Percentiles rank a stretch among this genome's conserved stretches.
These are phyloP conservation scores for Collybiopsis confluens DNA, from an alignment of 768 basidiomycete species.

Conservation along the genomic window DNA sequence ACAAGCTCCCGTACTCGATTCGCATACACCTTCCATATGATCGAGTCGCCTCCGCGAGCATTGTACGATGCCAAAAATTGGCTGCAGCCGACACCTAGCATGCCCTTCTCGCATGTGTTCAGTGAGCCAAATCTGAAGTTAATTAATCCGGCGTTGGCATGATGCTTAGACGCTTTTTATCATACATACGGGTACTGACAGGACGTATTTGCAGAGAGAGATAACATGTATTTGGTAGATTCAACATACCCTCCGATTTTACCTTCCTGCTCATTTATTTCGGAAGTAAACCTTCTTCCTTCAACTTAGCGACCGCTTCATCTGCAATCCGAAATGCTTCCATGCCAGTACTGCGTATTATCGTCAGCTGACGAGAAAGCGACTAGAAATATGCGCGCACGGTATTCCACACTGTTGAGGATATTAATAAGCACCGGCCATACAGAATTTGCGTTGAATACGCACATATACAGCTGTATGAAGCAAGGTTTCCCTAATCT, in stretches of 20 bases:
- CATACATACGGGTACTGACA: too few relatives aligned
- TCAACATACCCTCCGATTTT: too few relatives aligned
- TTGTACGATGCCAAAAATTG: conserved; percentile 90
- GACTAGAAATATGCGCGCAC: background rate
- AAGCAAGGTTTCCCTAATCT: conserved; percentile 39
- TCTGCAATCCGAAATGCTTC: conserved; percentile 37
- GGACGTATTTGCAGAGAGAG: too few relatives aligned
- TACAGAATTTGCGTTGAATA: background rate
- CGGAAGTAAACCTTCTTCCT: conserved; percentile 28
- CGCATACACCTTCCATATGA: conserved; percentile 97
- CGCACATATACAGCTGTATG: conserved; percentile 34
- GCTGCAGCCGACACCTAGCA: conserved; percentile 81
- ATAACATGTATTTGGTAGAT: too few relatives aligned
- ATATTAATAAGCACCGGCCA: background rate
- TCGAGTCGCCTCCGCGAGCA: conserved; percentile 68
- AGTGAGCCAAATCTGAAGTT: conserved; percentile 9
- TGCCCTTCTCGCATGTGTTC: conserved; percentile 75
- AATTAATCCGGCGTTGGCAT: conserved; percentile 7
- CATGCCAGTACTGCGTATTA: conserved; percentile 28
- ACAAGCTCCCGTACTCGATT: conserved; percentile 74
- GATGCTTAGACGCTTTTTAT: too few relatives aligned
- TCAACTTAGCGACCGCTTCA: conserved; percentile 32
- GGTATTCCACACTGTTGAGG: conserved; percentile 29
- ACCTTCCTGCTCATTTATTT: conserved; percentile 4
- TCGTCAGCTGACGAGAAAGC: background rate